These are phyloP conservation scores for Metschnikowia santaceciliae DNA, from an alignment of 805 yeast genomes.

Conservation along the genomic window DNA sequence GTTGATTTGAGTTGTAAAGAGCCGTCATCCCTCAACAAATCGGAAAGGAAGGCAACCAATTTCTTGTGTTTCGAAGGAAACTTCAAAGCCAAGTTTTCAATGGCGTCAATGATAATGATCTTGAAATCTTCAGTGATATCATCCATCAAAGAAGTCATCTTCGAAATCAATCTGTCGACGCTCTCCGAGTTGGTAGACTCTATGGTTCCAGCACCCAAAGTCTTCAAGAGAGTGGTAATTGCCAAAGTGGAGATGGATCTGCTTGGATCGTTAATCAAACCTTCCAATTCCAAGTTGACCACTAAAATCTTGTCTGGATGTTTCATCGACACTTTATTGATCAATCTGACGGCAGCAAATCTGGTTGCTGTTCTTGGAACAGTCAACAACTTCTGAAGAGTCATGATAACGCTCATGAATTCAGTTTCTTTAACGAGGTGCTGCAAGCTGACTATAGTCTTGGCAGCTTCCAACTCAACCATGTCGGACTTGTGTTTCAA, in stretches of 20 bases:
- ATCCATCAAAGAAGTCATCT: slow-evolving; percentile 82
- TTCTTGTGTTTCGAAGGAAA: slow-evolving; percentile 88
- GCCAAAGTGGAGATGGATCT: slow-evolving; percentile 95
- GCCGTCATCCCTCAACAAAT: slow-evolving; percentile 86
- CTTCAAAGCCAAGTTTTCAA: slow-evolving; percentile 84
- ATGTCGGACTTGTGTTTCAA: slow-evolving; percentile 78
- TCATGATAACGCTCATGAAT: slow-evolving; percentile 64
- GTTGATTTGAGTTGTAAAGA: slow-evolving; percentile 79
- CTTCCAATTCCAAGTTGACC: slow-evolving; percentile 83
- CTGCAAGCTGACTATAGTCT: slow-evolving; percentile 55
- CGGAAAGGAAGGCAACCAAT: slow-evolving; percentile 77
- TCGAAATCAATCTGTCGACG: slow-evolving; percentile 84
- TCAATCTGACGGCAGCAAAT: slow-evolving; percentile 88
- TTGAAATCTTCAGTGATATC: slow-evolving; percentile 96
- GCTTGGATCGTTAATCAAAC: slow-evolving; percentile 80
- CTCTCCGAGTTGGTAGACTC: slow-evolving; percentile 45
- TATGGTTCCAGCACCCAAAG: slow-evolving; percentile 69
- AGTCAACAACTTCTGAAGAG: slow-evolving; percentile 71
- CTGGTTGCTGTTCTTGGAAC: slow-evolving; percentile 88
- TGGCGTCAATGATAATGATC: slow-evolving; percentile 90
- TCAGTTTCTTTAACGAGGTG: slow-evolving; percentile 58
- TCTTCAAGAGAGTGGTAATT: slow-evolving; percentile 90
- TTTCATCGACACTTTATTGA: slow-evolving; percentile 78
- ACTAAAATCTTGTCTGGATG: slow-evolving; percentile 74
- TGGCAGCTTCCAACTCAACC: slow-evolving; percentile 90